Base-by-base conservation (phyloP, 805 yeast genomes). In the Saturnispora ahearnii region DNA sequence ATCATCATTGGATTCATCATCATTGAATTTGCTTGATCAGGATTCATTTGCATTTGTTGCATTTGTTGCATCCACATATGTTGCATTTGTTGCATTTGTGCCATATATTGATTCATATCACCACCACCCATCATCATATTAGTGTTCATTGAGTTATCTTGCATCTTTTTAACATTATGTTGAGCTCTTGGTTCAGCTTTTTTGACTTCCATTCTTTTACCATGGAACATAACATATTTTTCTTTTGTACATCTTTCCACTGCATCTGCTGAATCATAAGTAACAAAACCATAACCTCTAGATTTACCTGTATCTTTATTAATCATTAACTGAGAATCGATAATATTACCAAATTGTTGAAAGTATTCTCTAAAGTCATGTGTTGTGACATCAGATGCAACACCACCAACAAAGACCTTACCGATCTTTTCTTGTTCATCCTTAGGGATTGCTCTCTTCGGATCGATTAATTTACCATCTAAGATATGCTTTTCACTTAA, bases 361-460 rank as follows among this genome's bases (percentile, higher is more conserved):
- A 91, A 91, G 66, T 86, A 89, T 46, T 78, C 82, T 64, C 83
- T 84, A 67, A 91, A 93, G 56, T 90, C 97, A 56, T 78, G 78
- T 59, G 95, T 96, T 55, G 89, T 88, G 47, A 90, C 96, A 62
- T 87, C 91, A 21, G 95, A 87, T 48, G 95, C 90, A 53, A 91
- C 85, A 57, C 99, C 99, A 57, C 99, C 99, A 38, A 91, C 97
- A 62, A 91, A 91, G 57, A 91, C 90, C 71, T 91, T 91, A 58
- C 97, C 96, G 15, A 96, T 88, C 64, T 86, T 87, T 64, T 90
- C 96, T 68, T 91, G 99, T 66, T 91, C 97, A 64, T 91, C 97
- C 65, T 87, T 84, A 33, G 98, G 97, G 60, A 91, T 91, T 26
- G 99, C 97, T 61, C 98, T 79, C 66, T 91, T 91, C 37, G 99